phyloP scores from a whole-genome alignment of 371 early-diverging fungal species.

The Apophysomyces sp. region DNA sequence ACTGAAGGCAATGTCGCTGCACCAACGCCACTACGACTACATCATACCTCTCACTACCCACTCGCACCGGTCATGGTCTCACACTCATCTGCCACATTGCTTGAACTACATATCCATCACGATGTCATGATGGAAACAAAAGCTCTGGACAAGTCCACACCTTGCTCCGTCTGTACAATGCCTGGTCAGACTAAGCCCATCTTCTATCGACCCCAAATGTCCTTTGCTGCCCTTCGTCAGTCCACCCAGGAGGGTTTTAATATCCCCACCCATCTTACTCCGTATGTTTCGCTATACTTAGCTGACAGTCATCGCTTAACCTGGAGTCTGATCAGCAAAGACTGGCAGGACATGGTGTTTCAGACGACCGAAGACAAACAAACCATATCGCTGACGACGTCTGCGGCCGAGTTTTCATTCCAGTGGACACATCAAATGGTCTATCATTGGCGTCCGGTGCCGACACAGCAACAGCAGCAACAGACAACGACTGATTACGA shows the following conservation, averaged over 20 bases:
- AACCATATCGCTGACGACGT: slow-evolving; percentile 19
- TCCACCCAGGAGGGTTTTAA: neutral
- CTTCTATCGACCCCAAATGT: slow-evolving; percentile 20
- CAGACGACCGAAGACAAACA: neutral
- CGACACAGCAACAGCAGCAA: slow-evolving; percentile 4
- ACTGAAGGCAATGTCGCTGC: neutral
- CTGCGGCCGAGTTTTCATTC: slow-evolving; percentile 22
- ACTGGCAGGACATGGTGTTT: slow-evolving; percentile 32
- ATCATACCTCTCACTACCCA: neutral
- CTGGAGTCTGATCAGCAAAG: slow-evolving; percentile 26
- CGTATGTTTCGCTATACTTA: slow-evolving; percentile 20
- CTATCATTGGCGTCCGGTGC: slow-evolving; percentile 18
- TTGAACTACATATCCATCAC: slow-evolving; percentile 12
- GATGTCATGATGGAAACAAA: slow-evolving; percentile 6
- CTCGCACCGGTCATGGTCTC: neutral
- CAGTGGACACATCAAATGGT: slow-evolving; percentile 7
- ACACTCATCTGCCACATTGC: slow-evolving; percentile 3
- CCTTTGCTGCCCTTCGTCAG: slow-evolving; percentile 9
- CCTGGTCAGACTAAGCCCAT: slow-evolving; percentile 3
- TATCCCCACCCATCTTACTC: slow-evolving; percentile 7
- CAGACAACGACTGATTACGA: slow-evolving; percentile 10
- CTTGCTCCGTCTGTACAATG: slow-evolving; percentile 8
- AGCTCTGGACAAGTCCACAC: neutral
- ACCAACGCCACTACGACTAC: neutral
- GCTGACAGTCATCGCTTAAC: slow-evolving; percentile 10